Evolutionary conservation across 805 yeast genomes (phyloP).

Genomic region (Schwanniomyces yamadae): DNA sequence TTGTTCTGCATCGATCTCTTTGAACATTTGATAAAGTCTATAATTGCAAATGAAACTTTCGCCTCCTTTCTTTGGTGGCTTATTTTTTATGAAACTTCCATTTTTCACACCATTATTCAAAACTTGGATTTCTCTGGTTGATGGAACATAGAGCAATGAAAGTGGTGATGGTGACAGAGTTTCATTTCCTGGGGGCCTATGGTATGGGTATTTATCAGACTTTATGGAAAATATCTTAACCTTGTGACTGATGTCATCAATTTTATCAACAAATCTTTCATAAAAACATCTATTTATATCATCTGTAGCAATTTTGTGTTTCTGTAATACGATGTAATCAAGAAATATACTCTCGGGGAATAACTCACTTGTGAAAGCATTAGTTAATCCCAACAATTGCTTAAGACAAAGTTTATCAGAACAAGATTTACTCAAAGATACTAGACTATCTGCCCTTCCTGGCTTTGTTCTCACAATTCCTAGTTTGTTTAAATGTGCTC

Average conservation of each 20-base stretch:
- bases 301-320: conserved; percentile 17
- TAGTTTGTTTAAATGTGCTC: conserved; percentile 51
- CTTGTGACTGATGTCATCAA: conserved; percentile 14
- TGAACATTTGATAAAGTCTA: conserved; percentile 14
- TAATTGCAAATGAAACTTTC: conserved; percentile 39
- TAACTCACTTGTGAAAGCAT: conserved; percentile 38
- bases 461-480: conserved; percentile 91
- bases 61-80: conserved; percentile 44
- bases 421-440: conserved; percentile 80
- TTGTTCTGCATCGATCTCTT: not conserved
- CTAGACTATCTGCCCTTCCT: conserved; percentile 76
- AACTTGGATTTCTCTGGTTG: conserved; percentile 29
- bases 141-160: conserved; percentile 26
- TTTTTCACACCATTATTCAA: conserved; percentile 60
- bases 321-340: conserved; percentile 50
- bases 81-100: conserved; percentile 51
- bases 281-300: conserved; percentile 46
- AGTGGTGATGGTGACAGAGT: conserved; percentile 27
- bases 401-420: conserved; percentile 75
- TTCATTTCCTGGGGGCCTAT: conserved; percentile 15
- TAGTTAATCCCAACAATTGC: conserved; percentile 58
- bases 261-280: conserved; percentile 15
- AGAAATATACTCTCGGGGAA: conserved; percentile 39
- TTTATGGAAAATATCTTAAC: conserved; percentile 22
- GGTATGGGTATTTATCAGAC: conserved; percentile 21